Base-by-base conservation (phyloP, 148 eudicot genomes). In the Cornus suecica region DNA sequence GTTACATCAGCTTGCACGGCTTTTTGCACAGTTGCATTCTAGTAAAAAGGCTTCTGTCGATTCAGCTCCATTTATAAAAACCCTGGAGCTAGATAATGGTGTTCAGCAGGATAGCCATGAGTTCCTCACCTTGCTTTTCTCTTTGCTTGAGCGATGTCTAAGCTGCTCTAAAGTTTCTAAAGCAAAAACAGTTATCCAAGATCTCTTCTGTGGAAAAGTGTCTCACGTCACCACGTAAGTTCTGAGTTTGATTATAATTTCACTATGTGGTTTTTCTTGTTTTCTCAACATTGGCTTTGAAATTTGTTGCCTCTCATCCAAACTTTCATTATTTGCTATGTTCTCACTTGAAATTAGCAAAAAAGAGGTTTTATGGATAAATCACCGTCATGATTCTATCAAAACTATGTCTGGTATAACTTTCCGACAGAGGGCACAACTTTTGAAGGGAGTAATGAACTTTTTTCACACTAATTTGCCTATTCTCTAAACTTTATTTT, bases 91-190 rank as follows among this genome's bases (percentile, higher is more conserved):
- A 66, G 99, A 95, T 84, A 92, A 95, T 80, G 91, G 94, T 75
- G 91, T 92, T 83, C 99, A 95, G 75, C 99, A 95, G 85, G 99
- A 95, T 75, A 92, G 97, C 81, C 97, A 95, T 51, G 99, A 95
- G 83, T 95, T 95, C 80, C 91, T 95, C 24, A 95, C 99, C 52
- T 80, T 95, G 85, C 93, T 95, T 52, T 86, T 92, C 75, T 92
- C 97, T 60, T 87, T 95, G 90, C 93, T 95, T 60, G 99, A 95
- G 79, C 89, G 83, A 69, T 95, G 97, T 73, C 80, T 95, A 75
- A 87, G 93, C 81, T 80, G 76, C 72, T 95, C 94, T 22, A 83
- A 78, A 78, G 86, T 85, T 84, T 73, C 81, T 29, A 82, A 86
- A 74, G 97, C 97, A 3, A 87, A 82, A 84, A 88, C 97, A 54